phyloP scores from a whole-genome alignment of 2,329 filamentous ascomycete species.

The Myriosclerotinia curreyana region DNA sequence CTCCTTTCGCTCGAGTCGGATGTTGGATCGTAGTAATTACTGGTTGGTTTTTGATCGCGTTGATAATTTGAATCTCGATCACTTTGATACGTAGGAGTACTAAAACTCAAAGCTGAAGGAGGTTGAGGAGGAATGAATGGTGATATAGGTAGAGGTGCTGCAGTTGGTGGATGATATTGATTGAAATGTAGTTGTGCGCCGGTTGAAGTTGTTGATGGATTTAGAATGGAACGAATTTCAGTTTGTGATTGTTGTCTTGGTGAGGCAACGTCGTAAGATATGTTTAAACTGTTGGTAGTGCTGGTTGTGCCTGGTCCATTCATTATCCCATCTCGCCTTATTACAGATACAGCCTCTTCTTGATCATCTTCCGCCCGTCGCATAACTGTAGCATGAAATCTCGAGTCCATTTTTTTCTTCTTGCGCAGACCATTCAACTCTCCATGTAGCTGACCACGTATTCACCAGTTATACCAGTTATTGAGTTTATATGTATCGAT shows the following conservation, averaged over 20 bases:
- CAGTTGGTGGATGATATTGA: slow-evolving; percentile 35
- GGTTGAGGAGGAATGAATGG: slow-evolving; percentile 33
- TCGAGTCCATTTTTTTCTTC: slow-evolving; percentile 32
- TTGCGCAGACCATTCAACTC: slow-evolving; percentile 21
- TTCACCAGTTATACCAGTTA: not conserved
- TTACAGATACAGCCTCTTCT: slow-evolving; percentile 5
- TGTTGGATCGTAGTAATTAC: slow-evolving; percentile 47
- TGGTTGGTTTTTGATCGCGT: slow-evolving; percentile 42
- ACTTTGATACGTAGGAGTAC: slow-evolving; percentile 34
- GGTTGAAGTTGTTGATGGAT: slow-evolving; percentile 13
- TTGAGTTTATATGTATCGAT: slow-evolving; percentile 18
- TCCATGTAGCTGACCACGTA: slow-evolving; percentile 21
- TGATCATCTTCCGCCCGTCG: slow-evolving; percentile 34
- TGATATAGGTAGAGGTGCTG: slow-evolving; percentile 32
- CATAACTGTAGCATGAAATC: slow-evolving; percentile 38
- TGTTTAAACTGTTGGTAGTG: slow-evolving; percentile 9
- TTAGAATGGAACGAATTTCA: slow-evolving; percentile 16
- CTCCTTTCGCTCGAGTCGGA: slow-evolving; percentile 45
- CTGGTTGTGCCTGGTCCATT: slow-evolving; percentile 23
- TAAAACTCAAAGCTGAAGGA: slow-evolving; percentile 21
- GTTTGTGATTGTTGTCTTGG: slow-evolving; percentile 18
- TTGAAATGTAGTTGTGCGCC: slow-evolving; percentile 38
- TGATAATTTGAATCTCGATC: slow-evolving; percentile 35
- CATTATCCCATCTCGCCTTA: slow-evolving; percentile 22
- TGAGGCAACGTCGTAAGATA: slow-evolving; percentile 15